Evolutionary conservation across 2,329 filamentous ascomycete species (phyloP), one percentile per base, ranked within the genome.

Genomic region (Pseudogymnoascus pannorum): DNA sequence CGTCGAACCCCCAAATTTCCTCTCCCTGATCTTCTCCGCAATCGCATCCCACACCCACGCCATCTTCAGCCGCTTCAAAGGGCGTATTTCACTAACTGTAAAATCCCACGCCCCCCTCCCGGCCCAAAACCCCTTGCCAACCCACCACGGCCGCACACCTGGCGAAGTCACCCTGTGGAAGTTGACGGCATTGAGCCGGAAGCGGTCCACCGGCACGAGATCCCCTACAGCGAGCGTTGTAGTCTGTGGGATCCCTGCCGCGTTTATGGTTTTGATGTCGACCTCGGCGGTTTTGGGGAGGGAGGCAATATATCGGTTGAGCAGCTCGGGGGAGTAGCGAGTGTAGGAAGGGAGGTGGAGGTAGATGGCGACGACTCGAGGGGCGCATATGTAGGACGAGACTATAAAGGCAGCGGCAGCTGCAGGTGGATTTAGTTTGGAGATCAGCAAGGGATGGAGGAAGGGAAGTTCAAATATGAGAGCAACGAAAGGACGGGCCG

Each of bases 291-390:
- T 69, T 12, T 69, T 69, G 1, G 83, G 79, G 1, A 82, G 72
- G 26, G 72, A 69, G 54, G 69, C 73, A 31, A 81, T 74, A 60
- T 70, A 73, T 29, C 79, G 78, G 62, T 79, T 74, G 20, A 88
- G 75, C 58, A 79, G 73, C 26, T 80, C 75, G 33, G 80, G 81
- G 0, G 86, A 88, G 38, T 78, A 73, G 48, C 88, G 83, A 14
- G 87, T 88, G 66, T 81, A 82, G 0, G 77, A 72, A 0, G 91
- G 91, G 1, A 92, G 78, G 20, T 82, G 81, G 58, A 94, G 75
- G 72, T 89, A 84, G 63, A 94, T 79, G 69, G 86, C 85, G 40
- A 85, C 85, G 6, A 93, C 88, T 69, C 88, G 89, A 2, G 90
- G 88, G 20, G 91, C 79, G 68, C 86, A 83, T 35, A 84, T 62